phyloP scores from a whole-genome alignment of 495 filamentous ascomycete species.

The Hypoxylon intermedium region DNA sequence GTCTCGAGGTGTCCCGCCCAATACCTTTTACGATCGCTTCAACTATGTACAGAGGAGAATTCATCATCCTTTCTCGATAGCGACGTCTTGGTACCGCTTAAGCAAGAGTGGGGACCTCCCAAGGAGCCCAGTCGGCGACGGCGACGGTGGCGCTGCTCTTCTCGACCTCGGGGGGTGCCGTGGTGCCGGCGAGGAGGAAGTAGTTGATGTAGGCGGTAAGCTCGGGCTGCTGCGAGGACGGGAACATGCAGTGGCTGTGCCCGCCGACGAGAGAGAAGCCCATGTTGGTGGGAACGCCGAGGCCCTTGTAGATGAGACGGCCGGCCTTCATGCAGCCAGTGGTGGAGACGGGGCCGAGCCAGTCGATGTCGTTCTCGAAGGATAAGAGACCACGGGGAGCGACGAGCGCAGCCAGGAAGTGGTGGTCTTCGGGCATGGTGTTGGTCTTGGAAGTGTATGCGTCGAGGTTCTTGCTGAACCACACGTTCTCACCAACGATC shows the following conservation, averaged over 20 bases:
- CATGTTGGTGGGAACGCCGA: slow-evolving; percentile 56
- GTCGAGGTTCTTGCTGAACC: slow-evolving; percentile 57
- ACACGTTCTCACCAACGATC: slow-evolving; percentile 60
- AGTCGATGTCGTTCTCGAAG: slow-evolving; percentile 64
- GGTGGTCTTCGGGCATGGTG: slow-evolving; percentile 58
- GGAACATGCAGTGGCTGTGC: slow-evolving; percentile 63
- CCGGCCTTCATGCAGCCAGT: slow-evolving; percentile 64
- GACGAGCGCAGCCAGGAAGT: slow-evolving; percentile 56
- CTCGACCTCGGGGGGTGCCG: slow-evolving; percentile 49
- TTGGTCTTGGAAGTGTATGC: slow-evolving; percentile 47
- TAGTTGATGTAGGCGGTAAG: slow-evolving; percentile 62
- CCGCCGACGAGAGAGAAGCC: slow-evolving; percentile 60
- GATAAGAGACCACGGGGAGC: slow-evolving; percentile 55
- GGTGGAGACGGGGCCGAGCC: slow-evolving; percentile 58
- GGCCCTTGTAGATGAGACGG: slow-evolving; percentile 57
- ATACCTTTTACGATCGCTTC: neutral
- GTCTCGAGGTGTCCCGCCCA: neutral
- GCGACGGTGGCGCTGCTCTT: slow-evolving; percentile 47
- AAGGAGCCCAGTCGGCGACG: slow-evolving; percentile 50
- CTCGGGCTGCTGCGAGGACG: slow-evolving; percentile 54
- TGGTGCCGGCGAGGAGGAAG: slow-evolving; percentile 53
- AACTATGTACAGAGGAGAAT: slow-evolving; percentile 26
- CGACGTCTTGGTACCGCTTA: slow-evolving; percentile 29
- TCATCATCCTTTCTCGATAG: neutral
- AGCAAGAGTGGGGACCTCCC: slow-evolving; percentile 48